These are phyloP conservation scores for Colletotrichum trifolii DNA, from an alignment of 2,329 filamentous ascomycete species.

Conservation along the genomic window DNA sequence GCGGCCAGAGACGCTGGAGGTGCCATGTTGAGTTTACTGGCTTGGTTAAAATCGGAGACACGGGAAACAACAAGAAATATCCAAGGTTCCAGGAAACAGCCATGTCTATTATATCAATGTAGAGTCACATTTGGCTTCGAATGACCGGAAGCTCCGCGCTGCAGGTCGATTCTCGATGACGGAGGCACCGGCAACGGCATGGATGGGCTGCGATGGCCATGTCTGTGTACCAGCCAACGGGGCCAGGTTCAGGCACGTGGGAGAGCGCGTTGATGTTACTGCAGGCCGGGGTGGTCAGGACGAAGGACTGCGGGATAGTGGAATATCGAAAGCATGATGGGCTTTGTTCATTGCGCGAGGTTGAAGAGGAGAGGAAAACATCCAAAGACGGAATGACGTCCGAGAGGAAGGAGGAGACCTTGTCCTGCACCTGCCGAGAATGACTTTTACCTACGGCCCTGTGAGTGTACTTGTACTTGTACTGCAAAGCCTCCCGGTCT, in stretches of 20 bases:
- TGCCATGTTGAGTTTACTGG: constrained; percentile 8
- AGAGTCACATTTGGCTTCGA: not conserved
- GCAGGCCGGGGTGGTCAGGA: not conserved
- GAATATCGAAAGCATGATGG: too few relatives aligned
- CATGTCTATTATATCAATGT: constrained; percentile 14
- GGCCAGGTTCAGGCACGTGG: constrained; percentile 14
- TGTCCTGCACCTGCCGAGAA: too few relatives aligned
- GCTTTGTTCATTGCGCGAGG: too few relatives aligned
- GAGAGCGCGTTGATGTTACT: not conserved
- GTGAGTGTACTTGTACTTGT: too few relatives aligned
- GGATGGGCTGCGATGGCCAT: not conserved
- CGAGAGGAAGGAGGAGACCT: too few relatives aligned
- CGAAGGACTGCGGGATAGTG: not conserved
- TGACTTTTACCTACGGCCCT: too few relatives aligned
- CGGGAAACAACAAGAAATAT: not conserved
- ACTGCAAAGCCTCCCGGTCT: too few relatives aligned
- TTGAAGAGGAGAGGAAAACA: too few relatives aligned
- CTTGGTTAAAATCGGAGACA: not conserved
- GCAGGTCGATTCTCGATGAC: constrained; percentile 2
- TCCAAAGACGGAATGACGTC: too few relatives aligned
- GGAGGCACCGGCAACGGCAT: not conserved
- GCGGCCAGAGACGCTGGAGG: constrained; percentile 13
- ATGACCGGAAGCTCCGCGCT: not conserved
- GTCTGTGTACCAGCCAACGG: constrained; percentile 8
- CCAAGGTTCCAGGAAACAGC: not conserved